Conservation (phyloP, 768 basidiomycete species). For the Boletus rex-veris region DNA sequence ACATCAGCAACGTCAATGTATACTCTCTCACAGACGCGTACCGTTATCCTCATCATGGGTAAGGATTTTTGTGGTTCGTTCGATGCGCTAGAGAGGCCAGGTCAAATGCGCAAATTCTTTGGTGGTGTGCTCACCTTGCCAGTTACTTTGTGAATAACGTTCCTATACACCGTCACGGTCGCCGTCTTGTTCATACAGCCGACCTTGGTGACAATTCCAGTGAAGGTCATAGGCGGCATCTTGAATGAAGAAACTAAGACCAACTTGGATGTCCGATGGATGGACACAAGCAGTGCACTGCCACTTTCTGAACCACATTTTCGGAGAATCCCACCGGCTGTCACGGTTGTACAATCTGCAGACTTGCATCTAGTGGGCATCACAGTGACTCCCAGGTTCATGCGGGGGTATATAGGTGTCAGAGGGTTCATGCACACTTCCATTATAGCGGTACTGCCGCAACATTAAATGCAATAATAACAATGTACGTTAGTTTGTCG, state of each 20-base stretch:
- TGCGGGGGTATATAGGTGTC: too few relatives aligned
- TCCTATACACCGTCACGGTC: constrained; percentile 77
- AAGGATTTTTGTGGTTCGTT: constrained; percentile 73
- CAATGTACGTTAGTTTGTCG: neutral
- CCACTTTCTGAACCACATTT: too few relatives aligned
- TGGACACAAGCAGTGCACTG: too few relatives aligned
- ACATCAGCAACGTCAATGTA: constrained; percentile 5
- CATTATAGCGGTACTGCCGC: too few relatives aligned
- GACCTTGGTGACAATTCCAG: constrained; percentile 73
- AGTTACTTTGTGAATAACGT: constrained; percentile 66
- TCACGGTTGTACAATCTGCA: too few relatives aligned
- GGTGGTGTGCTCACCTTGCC: constrained; percentile 56
- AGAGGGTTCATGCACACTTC: too few relatives aligned
- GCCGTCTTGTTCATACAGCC: constrained; percentile 84
- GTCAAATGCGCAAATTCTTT: neutral
- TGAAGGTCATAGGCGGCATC: constrained; percentile 79
- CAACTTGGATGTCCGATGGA: too few relatives aligned
- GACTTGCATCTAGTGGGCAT: too few relatives aligned
- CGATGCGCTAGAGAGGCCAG: constrained; percentile 51
- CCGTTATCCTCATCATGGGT: constrained; percentile 72
- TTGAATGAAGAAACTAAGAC: constrained; percentile 3
- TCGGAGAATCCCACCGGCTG: too few relatives aligned
- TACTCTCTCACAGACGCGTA: constrained; percentile 34
- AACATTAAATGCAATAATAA: too few relatives aligned
- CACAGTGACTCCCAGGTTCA: too few relatives aligned